Evolutionary conservation across 768 basidiomycete species (phyloP).

Genomic region (Clavulina sp.): DNA sequence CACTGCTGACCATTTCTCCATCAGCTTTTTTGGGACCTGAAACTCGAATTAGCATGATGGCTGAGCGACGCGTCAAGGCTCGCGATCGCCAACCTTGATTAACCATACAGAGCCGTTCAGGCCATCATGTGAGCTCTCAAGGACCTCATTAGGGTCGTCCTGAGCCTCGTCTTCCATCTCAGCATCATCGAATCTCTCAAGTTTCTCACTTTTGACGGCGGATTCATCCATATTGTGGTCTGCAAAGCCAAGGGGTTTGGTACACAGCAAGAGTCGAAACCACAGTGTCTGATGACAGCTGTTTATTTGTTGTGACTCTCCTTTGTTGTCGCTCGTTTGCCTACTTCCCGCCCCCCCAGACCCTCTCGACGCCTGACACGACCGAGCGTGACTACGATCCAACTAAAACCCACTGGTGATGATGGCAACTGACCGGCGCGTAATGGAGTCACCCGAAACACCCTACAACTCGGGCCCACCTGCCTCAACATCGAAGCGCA

Average conservation of each 20-base stretch:
- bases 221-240: neutral
- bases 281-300: too few species aligned
- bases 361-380: too few species aligned
- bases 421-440: neutral
- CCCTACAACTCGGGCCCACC: neutral
- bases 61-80: neutral
- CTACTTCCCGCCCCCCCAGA: too few species aligned
- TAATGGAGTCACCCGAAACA: neutral
- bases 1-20: conserved; percentile 24
- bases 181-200: neutral
- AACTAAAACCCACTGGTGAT: too few species aligned
- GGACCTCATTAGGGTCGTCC: neutral
- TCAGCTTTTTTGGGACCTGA: conserved; percentile 24
- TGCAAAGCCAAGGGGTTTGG: too few species aligned
- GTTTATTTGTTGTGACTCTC: too few species aligned
- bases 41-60: neutral
- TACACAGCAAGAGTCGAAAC: too few species aligned
- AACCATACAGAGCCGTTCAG: neutral
- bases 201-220: neutral
- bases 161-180: neutral
- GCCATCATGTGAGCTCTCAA: neutral
- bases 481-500: neutral
- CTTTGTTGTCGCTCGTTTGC: too few species aligned
- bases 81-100: neutral
- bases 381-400: too few species aligned